A percentile compares a stretch with the other conserved stretches of the same genome.
Evolutionary conservation across 495 filamentous ascomycete genomes (phyloP).

Genomic region (Articulospora tetracladia): DNA sequence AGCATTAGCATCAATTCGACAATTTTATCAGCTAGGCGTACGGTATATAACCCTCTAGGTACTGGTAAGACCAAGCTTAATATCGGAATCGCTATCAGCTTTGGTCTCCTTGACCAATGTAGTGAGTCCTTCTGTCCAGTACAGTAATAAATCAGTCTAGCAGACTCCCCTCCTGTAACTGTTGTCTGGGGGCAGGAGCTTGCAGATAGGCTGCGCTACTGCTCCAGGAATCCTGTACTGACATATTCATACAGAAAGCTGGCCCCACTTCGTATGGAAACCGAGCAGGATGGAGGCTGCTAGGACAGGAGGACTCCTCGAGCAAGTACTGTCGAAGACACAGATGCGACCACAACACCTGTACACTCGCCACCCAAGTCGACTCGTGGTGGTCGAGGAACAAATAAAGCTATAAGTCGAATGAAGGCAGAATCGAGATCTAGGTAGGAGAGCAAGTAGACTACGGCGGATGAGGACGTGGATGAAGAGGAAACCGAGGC

Average conservation of each 20-base stretch:
- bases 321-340: slow-evolving; percentile 51
- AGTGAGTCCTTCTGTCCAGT: neutral
- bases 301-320: no score
- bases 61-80: no score
- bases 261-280: no score
- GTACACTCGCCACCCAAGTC: slow-evolving; percentile 15
- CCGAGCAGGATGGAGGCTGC: no score
- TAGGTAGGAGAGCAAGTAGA: slow-evolving; percentile 24
- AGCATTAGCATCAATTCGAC: slow-evolving; percentile 30
- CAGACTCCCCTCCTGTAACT: neutral
- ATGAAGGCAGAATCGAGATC: slow-evolving; percentile 22
- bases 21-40: slow-evolving; percentile 32
- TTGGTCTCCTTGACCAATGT: no score
- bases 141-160: neutral
- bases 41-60: slow-evolving; percentile 36
- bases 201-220: neutral
- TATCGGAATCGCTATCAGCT: no score
- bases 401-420: slow-evolving; percentile 12
- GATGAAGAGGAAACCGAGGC: slow-evolving; percentile 22
- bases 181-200: neutral
- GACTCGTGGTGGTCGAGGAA: slow-evolving; percentile 13
- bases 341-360: slow-evolving; percentile 37
- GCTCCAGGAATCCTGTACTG: no score
- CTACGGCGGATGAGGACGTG: slow-evolving; percentile 22
- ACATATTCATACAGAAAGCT: no score